Base-by-base conservation (phyloP, 345 rosid species). In the Conringia planisiliqua region DNA sequence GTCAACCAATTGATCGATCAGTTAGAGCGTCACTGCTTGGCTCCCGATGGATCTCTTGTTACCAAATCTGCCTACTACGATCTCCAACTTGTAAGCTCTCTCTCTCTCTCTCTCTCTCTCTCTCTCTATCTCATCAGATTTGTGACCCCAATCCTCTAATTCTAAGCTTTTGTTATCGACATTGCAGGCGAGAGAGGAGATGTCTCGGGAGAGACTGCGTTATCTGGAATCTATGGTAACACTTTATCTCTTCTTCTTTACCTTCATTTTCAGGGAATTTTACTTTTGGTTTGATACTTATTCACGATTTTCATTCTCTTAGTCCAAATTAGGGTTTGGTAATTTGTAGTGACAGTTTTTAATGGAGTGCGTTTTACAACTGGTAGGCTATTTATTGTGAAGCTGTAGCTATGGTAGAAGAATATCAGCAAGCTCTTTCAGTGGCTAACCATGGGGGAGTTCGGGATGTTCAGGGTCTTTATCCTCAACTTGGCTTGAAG, bases 11-110 rank as follows among this genome's bases (percentile, higher is more conserved):
- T 92, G 82, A 88, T 92, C 77, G 97, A 95, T 86, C 97, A 89
- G 86, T 84, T 95, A 66, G 97, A 95, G 81, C 97, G 99, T 52
- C 99, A 92, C 74, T 92, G 99, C 74, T 83, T 92, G 79, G 96
- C 93, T 55, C 87, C 99, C 36, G 99, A 90, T 77, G 99, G 92
- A 79, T 92, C 99, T 82, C 91, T 92, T 59, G 87, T 92, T 71
- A 87, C 98, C 82, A 95, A 90, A 87, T 86, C 99, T 50, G 80
- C 91, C 22, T 89, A 77, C 86, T 64, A 71, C 77, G 98, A 95
- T 77, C 97, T 95, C 59, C 99, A 92, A 71, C 90, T 83, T 36
- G 99, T 95, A 89, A 77, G 54, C 62, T 68, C 76, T 47, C 32
- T 50, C 64, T 39, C 72, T 43, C 18, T 55, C 18, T 62, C 48